Conservation (phyloP, 768 basidiomycete species). For the Lactarius hatsudake region DNA sequence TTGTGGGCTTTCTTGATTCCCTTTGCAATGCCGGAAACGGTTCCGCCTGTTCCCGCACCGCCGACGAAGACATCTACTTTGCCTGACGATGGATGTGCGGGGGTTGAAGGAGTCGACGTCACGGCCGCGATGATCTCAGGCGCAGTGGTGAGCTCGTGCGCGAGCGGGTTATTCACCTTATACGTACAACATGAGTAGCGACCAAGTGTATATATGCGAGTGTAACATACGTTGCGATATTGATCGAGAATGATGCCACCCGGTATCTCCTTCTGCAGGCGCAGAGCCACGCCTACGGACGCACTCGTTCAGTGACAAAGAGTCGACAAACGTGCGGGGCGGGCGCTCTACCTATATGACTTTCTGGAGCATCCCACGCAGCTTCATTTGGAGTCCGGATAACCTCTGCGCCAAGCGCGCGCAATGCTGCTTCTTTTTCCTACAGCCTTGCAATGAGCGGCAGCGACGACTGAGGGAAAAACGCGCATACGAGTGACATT, state of each 20-base stretch:
- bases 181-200: slow-evolving; percentile 16
- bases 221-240: slow-evolving; percentile 64
- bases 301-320: slow-evolving; percentile 77
- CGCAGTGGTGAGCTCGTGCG: slow-evolving; percentile 88
- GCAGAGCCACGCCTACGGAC: slow-evolving; percentile 74
- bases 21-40: slow-evolving; percentile 82
- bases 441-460: slow-evolving; percentile 29
- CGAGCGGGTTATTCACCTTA: slow-evolving; percentile 80
- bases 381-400: slow-evolving; percentile 91
- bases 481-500: slow-evolving; percentile 71
- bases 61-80: slow-evolving; percentile 82
- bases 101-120: slow-evolving; percentile 58
- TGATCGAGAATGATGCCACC: slow-evolving; percentile 91
- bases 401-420: slow-evolving; percentile 91
- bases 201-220: neutral
- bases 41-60: slow-evolving; percentile 94
- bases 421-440: slow-evolving; percentile 92
- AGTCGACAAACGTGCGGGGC: slow-evolving; percentile 31
- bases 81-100: slow-evolving; percentile 55
- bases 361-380: slow-evolving; percentile 84
- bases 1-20: slow-evolving; percentile 81
- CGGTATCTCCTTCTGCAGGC: slow-evolving; percentile 74
- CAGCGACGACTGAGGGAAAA: neutral
- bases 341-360: slow-evolving; percentile 79
- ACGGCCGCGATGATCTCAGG: slow-evolving; percentile 88